These are phyloP conservation scores for Orbilia oligospora DNA, from an alignment of 2,329 filamentous ascomycete species.

Conservation along the genomic window DNA sequence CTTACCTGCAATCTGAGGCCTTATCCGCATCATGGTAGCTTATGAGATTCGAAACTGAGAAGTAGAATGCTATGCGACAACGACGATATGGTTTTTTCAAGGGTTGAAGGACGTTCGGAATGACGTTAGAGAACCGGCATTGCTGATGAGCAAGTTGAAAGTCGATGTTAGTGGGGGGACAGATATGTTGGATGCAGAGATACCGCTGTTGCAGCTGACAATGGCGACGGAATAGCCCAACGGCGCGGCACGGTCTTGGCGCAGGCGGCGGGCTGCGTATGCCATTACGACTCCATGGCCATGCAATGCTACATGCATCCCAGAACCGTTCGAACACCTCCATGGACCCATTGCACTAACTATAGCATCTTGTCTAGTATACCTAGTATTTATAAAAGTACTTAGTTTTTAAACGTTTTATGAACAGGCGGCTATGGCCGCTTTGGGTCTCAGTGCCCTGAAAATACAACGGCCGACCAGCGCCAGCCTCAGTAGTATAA, in stretches of 20 bases:
- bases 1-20: slow-evolving; percentile 56
- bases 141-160: slow-evolving; percentile 18
- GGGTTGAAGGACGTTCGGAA: slow-evolving; percentile 9
- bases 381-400: too few species aligned
- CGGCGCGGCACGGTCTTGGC: slow-evolving; percentile 38
- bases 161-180: slow-evolving; percentile 42
- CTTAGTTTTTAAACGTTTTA: too few species aligned
- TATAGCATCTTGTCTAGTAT: too few species aligned
- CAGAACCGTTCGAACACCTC: too few species aligned
- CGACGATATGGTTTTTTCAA: slow-evolving; percentile 3
- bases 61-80: slow-evolving; percentile 16
- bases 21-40: slow-evolving; percentile 50
- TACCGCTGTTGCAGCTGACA: slow-evolving; percentile 15
- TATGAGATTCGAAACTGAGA: neutral
- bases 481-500: too few species aligned
- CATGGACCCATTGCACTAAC: too few species aligned
- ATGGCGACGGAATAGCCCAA: slow-evolving; percentile 37
- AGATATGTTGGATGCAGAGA: slow-evolving; percentile 43
- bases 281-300: slow-evolving; percentile 31
- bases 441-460: too few species aligned
- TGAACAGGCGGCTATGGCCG: too few species aligned
- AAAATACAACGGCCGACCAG: too few species aligned
- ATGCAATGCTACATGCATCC: too few species aligned
- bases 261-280: slow-evolving; percentile 28
- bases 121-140: slow-evolving; percentile 40